Evolutionary conservation across 1,284 basidiomycete species (phyloP).

Genomic region (Microbotryum silenes-acaulis): DNA sequence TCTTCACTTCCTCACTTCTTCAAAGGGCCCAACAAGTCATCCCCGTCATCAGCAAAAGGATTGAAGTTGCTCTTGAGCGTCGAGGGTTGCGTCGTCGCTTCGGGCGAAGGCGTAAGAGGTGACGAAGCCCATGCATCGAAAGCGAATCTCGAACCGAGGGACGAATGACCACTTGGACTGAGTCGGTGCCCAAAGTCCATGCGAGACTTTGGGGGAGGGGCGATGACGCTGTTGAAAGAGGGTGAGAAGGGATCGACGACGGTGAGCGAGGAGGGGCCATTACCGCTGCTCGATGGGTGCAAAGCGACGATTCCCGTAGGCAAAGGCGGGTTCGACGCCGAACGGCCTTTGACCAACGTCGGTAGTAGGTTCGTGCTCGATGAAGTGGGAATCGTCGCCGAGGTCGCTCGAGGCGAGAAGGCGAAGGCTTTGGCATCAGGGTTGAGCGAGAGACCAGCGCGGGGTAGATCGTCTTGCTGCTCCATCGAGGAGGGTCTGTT

Average conservation of each 20-base stretch:
- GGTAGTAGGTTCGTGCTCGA: conserved; percentile 2
- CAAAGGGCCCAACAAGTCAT: conserved; percentile 21
- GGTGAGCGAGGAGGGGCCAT: conserved; percentile 6
- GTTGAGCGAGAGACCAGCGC: conserved; percentile 53
- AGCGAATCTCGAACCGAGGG: conserved; percentile 5
- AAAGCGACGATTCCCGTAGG: not conserved
- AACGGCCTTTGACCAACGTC: too few species aligned
- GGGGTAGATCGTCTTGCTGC: conserved; percentile 46
- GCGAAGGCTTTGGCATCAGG: conserved; percentile 75
- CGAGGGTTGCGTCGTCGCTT: not conserved
- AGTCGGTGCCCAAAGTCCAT: conserved; percentile 19
- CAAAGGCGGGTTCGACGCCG: not conserved
- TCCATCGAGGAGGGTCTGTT: conserved; percentile 16
- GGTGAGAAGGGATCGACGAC: conserved; percentile 11
- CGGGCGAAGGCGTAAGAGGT: not conserved
- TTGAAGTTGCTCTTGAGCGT: conserved; percentile 4
- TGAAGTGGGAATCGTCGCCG: conserved; percentile 11
- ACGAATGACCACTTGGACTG: not conserved
- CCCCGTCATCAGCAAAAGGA: conserved; percentile 20
- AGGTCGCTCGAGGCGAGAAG: conserved; percentile 21
- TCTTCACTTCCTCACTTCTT: not conserved
- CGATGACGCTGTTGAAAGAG: conserved; percentile 24
- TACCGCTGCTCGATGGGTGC: not conserved
- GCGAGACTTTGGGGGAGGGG: conserved; percentile 22
- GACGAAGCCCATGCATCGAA: not conserved